Evolutionary conservation across 1,284 basidiomycete genomes (phyloP), one percentile per base, ranked within the genome.

Genomic region (Cutaneotrichosporon cutaneum): DNA sequence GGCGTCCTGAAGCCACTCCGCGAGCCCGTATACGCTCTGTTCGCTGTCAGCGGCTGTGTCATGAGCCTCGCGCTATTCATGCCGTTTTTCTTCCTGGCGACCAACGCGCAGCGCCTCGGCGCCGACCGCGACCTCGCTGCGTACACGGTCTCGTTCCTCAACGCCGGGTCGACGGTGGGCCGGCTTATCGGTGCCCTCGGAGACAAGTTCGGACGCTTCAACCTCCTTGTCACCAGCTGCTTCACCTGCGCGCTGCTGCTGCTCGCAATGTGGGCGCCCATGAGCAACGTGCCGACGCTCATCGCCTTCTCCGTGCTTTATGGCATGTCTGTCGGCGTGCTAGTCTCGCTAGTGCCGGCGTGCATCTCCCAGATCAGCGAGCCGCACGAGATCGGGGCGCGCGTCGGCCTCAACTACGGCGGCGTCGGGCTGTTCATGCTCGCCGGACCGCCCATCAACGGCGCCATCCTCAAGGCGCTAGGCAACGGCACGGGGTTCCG

Each of bases 241-340:
- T 26, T 53, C 44, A 18, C 61, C 11, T 55, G 64, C 9, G 66
- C 62, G 11, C 56, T 69, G 26, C 39, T 71, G 8, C 51, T 59
- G 21, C 70, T 72, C 35, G 63, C 68, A 0, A 58, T 75, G 30
- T 73, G 72, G 60, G 52, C 56, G 16, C 68, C 70, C 0, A 67
- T 69, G 4, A 45, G 44, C 33, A 65, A 61, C 3, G 44, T 64
- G 33, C 44, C 63, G 57, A 65, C 77, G 53, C 33, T 77, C 4
- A 73, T 80, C 36, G 68, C 64, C 18, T 77, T 77, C 48, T 64
- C 70, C 1, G 66, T 78, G 26, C 48, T 80, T 5, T 80, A 72
- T 58, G 78, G 79, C 6, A 70, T 79, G 58, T 62, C 69, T 26
- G 68, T 62, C 0, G 73, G 64, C 11, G 65, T 66, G 6, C 67